Conservation (phyloP, 2,329 filamentous ascomycete genomes). For the Hypoxylon rubiginosum region DNA sequence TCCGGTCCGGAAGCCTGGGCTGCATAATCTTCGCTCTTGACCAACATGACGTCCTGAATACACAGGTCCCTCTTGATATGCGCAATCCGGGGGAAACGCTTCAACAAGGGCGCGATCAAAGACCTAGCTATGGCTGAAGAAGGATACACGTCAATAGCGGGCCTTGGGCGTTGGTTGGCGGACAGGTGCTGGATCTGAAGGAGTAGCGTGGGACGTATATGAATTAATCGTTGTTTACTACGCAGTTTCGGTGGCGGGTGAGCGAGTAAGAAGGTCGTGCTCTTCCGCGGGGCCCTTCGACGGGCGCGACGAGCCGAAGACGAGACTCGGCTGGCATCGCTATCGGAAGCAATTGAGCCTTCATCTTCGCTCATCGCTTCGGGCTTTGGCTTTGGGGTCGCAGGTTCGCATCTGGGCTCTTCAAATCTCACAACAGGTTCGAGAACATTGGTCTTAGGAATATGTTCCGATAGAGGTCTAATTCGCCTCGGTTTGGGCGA, state of each 20-base stretch:
- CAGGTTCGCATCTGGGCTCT: conserved; percentile 46
- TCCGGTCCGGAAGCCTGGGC: conserved; percentile 53
- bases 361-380: conserved; percentile 64
- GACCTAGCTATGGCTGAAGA: conserved; percentile 70
- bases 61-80: conserved; percentile 73
- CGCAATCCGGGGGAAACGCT: conserved; percentile 74
- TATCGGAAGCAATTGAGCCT: conserved; percentile 59
- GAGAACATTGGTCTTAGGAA: conserved; percentile 27
- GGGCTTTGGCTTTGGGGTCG: conserved; percentile 37
- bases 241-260: conserved; percentile 73
- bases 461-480: conserved; percentile 36
- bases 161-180: conserved; percentile 71
- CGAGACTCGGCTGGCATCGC: conserved; percentile 61
- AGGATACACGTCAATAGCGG: conserved; percentile 80
- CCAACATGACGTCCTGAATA: conserved; percentile 77
- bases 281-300: conserved; percentile 65
- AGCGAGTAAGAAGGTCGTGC: conserved; percentile 75
- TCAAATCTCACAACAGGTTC: conserved; percentile 42
- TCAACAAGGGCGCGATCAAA: conserved; percentile 70
- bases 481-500: conserved; percentile 27
- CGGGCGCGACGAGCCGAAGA: conserved; percentile 55
- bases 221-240: conserved; percentile 73
- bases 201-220: conserved; percentile 76
- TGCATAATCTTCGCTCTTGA: conserved; percentile 77
- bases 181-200: conserved; percentile 79